Evolutionary conservation across 2,329 filamentous ascomycete species (phyloP), one percentile per base, ranked within the genome.

Genomic region (Tolypocladium album): DNA sequence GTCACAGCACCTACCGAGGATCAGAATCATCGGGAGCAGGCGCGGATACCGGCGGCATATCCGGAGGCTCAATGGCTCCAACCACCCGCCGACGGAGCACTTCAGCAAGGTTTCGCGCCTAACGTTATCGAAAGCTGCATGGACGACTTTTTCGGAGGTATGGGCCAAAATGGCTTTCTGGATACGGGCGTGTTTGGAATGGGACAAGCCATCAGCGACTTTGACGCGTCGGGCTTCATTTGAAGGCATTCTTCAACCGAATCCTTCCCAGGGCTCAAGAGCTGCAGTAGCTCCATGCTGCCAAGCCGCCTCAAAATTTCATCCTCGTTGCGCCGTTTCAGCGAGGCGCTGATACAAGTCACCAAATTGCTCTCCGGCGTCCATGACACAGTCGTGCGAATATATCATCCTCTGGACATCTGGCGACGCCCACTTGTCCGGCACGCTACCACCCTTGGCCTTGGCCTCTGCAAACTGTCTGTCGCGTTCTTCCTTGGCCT

Each of bases 391-490:
- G 70, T 88, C 85, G 67, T 85, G 77, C 12, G 80, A 80, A 69
- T 88, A 88, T 61, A 87, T 82, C 77, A 82, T 80, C 68, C 79
- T 77, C 73, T 88, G 85, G 38, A 88, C 83, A 66, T 88, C 85
- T 6, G 84, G 83, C 71, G 85, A 86, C 4, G 84, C 85, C 86
- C 86, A 88, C 73, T 87, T 88, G 71, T 88, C 86, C 7, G 84
- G 84, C 61, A 80, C 80, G 61, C 72, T 79, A 63, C 71, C 76
- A 65, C 70, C 78, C 66, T 78, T 79, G 69, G 66, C 75, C 63
- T 74, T 77, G 56, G 80, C 74, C 59, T 78, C 74, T n/a, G 78
- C 78, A 70, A 85, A 83, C 70, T 76, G 73, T 59, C 72, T 74
- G 67, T 86, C 82, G 20, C 83, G 75, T 73, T 84, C 81, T 68